Evolutionary conservation across 129 eudicot species (phyloP).

Genomic region (Pittosporum tobira): DNA sequence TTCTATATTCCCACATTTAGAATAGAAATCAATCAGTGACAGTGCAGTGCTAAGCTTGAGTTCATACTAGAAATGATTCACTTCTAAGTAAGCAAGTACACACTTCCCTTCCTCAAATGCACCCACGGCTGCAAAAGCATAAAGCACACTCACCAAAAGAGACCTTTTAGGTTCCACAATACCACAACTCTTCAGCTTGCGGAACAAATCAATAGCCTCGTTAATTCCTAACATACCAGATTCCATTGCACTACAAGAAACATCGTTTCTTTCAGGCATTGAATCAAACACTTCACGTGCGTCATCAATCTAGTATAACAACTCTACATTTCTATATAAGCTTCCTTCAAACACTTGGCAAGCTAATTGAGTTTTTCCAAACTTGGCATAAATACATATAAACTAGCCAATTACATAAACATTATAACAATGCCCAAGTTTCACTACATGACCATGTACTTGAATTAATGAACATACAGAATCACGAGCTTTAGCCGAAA

Average conservation of each 20-base stretch:
- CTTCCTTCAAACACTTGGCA: constrained; percentile 26
- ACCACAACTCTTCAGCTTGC: neutral
- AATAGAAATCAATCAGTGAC: neutral
- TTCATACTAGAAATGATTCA: neutral
- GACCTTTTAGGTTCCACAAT: constrained; percentile 1
- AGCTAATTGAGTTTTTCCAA: constrained; percentile 14
- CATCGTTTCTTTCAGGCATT: constrained; percentile 33
- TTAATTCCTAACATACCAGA: constrained; percentile 23
- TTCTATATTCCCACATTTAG: constrained; percentile 6
- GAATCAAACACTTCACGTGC: constrained; percentile 32
- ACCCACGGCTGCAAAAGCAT: constrained; percentile 6
- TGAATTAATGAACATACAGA: constrained; percentile 19
- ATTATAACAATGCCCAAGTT: constrained; percentile 20
- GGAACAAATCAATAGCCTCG: neutral
- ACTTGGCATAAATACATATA: constrained; percentile 20
- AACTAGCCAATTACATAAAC: constrained; percentile 22
- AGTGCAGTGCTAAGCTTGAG: neutral
- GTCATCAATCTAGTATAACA: constrained; percentile 30
- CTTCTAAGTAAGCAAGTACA: neutral
- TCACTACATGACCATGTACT: constrained; percentile 23
- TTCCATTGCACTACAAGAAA: constrained; percentile 30
- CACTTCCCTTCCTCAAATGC: constrained; percentile 21
- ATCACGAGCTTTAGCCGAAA: constrained; percentile 18
- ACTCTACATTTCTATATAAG: constrained; percentile 25
- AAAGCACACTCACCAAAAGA: constrained; percentile 4